Percentiles rank a stretch among this genome's conserved stretches.
These are phyloP conservation scores for Aspergillus pseudoviridinutans DNA, from an alignment of 2,329 filamentous ascomycete species.

Conservation along the genomic window DNA sequence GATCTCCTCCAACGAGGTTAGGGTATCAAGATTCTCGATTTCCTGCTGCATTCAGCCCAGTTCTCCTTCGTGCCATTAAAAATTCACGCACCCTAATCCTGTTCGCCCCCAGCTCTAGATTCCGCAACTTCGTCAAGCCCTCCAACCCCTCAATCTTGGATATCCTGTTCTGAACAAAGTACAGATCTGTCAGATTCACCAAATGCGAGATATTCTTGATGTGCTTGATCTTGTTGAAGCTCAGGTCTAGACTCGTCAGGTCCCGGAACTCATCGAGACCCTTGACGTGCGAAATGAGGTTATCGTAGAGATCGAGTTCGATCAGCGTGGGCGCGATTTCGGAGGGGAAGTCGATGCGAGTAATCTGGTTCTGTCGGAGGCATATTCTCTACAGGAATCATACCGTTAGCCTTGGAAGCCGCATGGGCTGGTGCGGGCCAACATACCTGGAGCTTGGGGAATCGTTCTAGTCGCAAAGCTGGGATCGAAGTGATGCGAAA, in stretches of 20 bases:
- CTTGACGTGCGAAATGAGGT: conserved; percentile 81
- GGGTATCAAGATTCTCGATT: conserved; percentile 76
- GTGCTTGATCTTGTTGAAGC: conserved; percentile 99
- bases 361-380: conserved; percentile 87
- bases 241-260: conserved; percentile 79
- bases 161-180: conserved; percentile 94
- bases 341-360: conserved; percentile 70
- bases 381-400: conserved; percentile 60
- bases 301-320: conserved; percentile 95
- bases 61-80: neutral
- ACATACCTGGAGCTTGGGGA: conserved; percentile 63
- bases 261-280: conserved; percentile 74
- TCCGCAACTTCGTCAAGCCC: conserved; percentile 67
- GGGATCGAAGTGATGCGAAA: conserved; percentile 75
- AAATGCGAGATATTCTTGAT: conserved; percentile 85
- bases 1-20: conserved; percentile 76
- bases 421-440: neutral
- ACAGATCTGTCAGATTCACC: conserved; percentile 74
- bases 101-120: conserved; percentile 89
- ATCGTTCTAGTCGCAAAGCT: conserved; percentile 76
- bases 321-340: conserved; percentile 62
- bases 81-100: conserved; percentile 61
- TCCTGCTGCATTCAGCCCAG: conserved; percentile 43
- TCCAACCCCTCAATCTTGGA: conserved; percentile 79
- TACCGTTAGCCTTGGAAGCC: neutral